These are phyloP conservation scores for Cetradonia linearis DNA, from an alignment of 495 filamentous ascomycete genomes.

Conservation along the genomic window DNA sequence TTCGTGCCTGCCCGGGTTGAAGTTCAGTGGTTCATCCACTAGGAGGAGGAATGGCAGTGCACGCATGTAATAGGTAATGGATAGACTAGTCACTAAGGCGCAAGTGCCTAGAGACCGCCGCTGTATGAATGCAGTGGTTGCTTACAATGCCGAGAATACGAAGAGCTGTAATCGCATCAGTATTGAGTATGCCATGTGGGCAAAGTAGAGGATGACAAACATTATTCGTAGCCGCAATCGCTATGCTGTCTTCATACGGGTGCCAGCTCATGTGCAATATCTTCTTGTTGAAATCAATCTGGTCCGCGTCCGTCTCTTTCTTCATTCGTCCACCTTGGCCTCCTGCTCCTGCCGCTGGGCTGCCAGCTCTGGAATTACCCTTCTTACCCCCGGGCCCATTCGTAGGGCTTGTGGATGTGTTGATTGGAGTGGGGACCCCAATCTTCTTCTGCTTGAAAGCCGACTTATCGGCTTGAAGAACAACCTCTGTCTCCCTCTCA, in stretches of 20 bases:
- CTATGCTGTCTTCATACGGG: slow-evolving; percentile 98
- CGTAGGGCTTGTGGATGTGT: slow-evolving; percentile 60
- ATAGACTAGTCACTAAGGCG: slow-evolving; percentile 2
- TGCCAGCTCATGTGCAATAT: slow-evolving; percentile 99
- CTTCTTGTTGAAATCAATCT: slow-evolving; percentile 99
- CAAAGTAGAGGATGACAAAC: slow-evolving; percentile 45
- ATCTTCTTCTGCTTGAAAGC: slow-evolving; percentile 99
- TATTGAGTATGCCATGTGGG: neutral
- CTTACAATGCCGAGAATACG: slow-evolving; percentile 94
- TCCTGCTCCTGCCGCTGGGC: slow-evolving; percentile 65
- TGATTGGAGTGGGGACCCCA: slow-evolving; percentile 94
- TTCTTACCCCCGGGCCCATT: slow-evolving; percentile 65
- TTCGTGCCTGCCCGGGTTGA: slow-evolving; percentile 19
- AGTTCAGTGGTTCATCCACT: slow-evolving; percentile 16
- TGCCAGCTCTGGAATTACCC: slow-evolving; percentile 73
- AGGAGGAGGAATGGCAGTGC: slow-evolving; percentile 13
- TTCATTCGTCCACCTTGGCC: slow-evolving; percentile 89
- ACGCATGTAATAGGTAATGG: slow-evolving; percentile 4
- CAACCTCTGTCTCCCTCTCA: slow-evolving; percentile 91
- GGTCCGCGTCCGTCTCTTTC: slow-evolving; percentile 98
- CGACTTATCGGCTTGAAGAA: slow-evolving; percentile 94
- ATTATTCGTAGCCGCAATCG: slow-evolving; percentile 98
- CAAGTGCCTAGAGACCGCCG: slow-evolving; percentile 1
- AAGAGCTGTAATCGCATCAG: slow-evolving; percentile 53
- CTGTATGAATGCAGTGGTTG: slow-evolving; percentile 14